Evolutionary conservation across 768 basidiomycete species (phyloP), one percentile per base, ranked within the genome.

Genomic region (Leccinum sublutescens): DNA sequence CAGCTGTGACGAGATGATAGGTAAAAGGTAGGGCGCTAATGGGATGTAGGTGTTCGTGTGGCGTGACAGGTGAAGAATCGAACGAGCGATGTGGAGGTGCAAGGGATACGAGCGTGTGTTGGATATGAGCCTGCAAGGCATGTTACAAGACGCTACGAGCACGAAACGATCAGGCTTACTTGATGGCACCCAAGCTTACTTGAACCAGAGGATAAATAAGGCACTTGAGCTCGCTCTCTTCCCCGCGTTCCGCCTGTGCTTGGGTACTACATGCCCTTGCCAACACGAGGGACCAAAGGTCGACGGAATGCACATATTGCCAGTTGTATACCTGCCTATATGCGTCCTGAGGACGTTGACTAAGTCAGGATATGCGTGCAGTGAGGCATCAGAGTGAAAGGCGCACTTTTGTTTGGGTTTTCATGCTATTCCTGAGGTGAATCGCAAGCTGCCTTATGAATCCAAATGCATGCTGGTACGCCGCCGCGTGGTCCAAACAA

Each of bases 241-340:
- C 74, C 7, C 80, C 78, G 31, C 79, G 77, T 55, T 80, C 81
- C 14, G 72, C 69, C 59, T 85, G 80, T 2, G 78, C 76, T 66
- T 86, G 77, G 29, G 77, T 76, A 67, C 87, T 85, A 67, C 92
- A 95, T 15, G 93, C 88, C 48, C 87, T 80, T 21, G 87, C 89
- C 10, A 99, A 81, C 10, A 98, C 93, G 45, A 92, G 80, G 43
- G 85, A 83, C 97, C 97, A 99, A 68, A 98, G 98, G 77, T 99
- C 97, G 63, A 99, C 78, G 59, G 87, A 92, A 72, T 99, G 97
- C 2, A 88, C 90, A 64, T 89, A 98, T 76, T 98, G 97, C 97
- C 97, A 99, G 76, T 98, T 99, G 76, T 99, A 97, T 21, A 99
- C 96, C 66, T 90, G 88, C 72, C 88, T 89, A 76, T 90, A 95